phyloP scores from a whole-genome alignment of 2,329 filamentous ascomycete species.

The Aureobasidium sp. region DNA sequence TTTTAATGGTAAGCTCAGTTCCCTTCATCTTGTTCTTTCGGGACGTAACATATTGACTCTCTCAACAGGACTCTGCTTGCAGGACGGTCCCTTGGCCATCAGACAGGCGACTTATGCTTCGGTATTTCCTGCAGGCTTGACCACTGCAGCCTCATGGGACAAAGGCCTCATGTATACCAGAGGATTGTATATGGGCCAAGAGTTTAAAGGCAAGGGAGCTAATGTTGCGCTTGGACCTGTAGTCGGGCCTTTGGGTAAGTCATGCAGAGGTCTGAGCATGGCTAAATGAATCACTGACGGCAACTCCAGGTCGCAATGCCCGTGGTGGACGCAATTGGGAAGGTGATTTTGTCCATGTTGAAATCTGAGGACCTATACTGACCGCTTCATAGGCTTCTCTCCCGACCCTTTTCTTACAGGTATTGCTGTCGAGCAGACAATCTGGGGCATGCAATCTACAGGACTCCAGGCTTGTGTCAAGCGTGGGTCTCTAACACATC shows the following conservation, averaged over 20 bases:
- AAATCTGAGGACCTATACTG: constrained; percentile 24
- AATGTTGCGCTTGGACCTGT: constrained; percentile 52
- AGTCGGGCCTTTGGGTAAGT: constrained; percentile 34
- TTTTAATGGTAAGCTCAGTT: constrained; percentile 20
- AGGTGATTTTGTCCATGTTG: constrained; percentile 22
- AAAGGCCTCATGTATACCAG: constrained; percentile 28
- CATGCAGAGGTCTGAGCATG: neutral
- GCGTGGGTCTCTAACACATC: constrained; percentile 28
- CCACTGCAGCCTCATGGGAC: constrained; percentile 35
- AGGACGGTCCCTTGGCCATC: constrained; percentile 36
- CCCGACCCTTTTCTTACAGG: constrained; percentile 45
- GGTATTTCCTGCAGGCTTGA: constrained; percentile 35
- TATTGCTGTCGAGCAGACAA: constrained; percentile 37
- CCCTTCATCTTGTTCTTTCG: neutral
- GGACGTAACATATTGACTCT: neutral
- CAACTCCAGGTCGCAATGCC: neutral
- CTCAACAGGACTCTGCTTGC: constrained; percentile 29
- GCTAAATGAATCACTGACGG: neutral
- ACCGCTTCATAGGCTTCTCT: constrained; percentile 43
- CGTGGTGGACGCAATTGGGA: constrained; percentile 27
- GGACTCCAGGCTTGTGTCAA: constrained; percentile 41
- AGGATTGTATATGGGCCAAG: constrained; percentile 28
- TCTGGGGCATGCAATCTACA: constrained; percentile 36
- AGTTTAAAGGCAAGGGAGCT: constrained; percentile 31
- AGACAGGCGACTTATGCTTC: constrained; percentile 33